phyloP scores from a whole-genome alignment of 192 early-diverging fungal genomes.

The Entrophospora sp. region DNA sequence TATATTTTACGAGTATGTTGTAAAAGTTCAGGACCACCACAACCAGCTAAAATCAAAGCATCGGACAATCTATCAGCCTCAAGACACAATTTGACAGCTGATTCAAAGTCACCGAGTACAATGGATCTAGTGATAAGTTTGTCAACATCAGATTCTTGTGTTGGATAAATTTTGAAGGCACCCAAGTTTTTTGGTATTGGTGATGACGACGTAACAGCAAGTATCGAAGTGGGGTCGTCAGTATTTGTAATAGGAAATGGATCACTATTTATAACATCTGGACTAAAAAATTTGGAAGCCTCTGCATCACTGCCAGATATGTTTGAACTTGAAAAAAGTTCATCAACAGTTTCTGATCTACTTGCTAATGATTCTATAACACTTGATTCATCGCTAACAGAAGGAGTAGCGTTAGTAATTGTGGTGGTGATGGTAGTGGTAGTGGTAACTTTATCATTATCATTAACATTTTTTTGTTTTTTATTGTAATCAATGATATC shows the following conservation, averaged over 20 bases:
- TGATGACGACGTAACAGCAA: constrained; percentile 9
- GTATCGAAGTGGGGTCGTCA: constrained; percentile 5
- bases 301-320: neutral
- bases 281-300: neutral
- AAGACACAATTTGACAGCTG: constrained; percentile 84
- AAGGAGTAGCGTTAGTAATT: neutral
- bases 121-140: constrained; percentile 74
- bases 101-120: constrained; percentile 85
- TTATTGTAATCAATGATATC: no score
- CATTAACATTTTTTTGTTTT: no score
- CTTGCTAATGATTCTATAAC: no score
- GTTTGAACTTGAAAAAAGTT: neutral
- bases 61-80: constrained; percentile 73
- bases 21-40: constrained; percentile 69
- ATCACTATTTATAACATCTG: no score
- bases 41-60: constrained; percentile 79
- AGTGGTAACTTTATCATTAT: no score
- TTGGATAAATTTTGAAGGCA: constrained; percentile 41
- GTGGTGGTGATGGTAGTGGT: no score
- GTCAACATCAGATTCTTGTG: constrained; percentile 62
- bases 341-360: neutral
- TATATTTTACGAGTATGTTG: constrained; percentile 70
- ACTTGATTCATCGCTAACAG: neutral
- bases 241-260: constrained; percentile 2
- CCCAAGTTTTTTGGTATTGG: constrained; percentile 21